Evolutionary conservation across 75 land plant species (phyloP), one percentile per base, ranked within the genome.

Genomic region (Selaginella tamariscina): DNA sequence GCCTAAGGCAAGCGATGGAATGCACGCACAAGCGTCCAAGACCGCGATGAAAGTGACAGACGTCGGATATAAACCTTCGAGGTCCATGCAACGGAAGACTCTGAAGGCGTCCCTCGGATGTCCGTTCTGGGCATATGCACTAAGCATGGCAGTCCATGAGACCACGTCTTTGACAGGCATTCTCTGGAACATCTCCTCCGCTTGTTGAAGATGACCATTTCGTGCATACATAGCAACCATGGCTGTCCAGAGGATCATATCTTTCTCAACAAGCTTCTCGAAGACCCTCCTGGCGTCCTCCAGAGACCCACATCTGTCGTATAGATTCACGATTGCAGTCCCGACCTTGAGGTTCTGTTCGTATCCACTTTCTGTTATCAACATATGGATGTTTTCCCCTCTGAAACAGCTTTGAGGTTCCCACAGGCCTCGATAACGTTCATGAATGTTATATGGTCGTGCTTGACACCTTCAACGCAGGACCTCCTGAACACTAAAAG

Each of bases 121-220:
- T 2, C 72, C 72, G 60, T 0, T 32, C 2, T 63, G 68, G 0
- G 55, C 31, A 71, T 64, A 71, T 1, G 8, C 72, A 31, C 39
- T 15, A 8, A 71, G 60, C 11, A 71, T 31, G 24, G 72, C 68
- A 23, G 27, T 71, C 72, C 72, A 71, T 24, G 72, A 71, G 1
- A 71, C 72, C 26, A 32, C 54, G 21, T 65, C 26, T 64, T 28
- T 31, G 26, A 24, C 5, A 71, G 33, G 21, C 39, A 71, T 63
- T 31, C 0, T 5, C 5, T 5, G 9, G 8, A 59, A 26, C 8
- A 59, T 2, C 8, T 27, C 62, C 62, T 59, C 26, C 2, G 62
- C 5, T 8, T 23, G 9, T n/a, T 27, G 23, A 8, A 23, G 62
- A 59, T 27, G 23, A 2, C 62, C 62, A 8, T 5, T 5, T n/a